Percentiles rank a stretch among this genome's conserved stretches.
These are phyloP conservation scores for Lophium mytilinum DNA, from an alignment of 495 filamentous ascomycete genomes.

Conservation along the genomic window DNA sequence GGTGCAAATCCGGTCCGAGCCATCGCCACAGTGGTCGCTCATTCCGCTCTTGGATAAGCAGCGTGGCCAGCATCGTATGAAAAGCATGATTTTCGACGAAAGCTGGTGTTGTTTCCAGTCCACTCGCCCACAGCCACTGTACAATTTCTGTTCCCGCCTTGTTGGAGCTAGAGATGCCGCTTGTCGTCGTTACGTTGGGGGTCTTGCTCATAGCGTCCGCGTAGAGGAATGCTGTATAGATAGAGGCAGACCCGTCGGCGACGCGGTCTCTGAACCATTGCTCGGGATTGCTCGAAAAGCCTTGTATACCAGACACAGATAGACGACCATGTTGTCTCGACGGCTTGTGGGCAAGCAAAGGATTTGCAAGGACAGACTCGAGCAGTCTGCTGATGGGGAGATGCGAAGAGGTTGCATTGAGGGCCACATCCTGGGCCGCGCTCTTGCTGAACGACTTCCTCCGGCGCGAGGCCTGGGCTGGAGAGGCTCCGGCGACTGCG, in stretches of 20 bases:
- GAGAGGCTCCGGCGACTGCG: background rate
- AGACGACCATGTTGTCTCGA: background rate
- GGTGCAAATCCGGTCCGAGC: background rate
- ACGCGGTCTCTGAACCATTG: constrained; percentile 17
- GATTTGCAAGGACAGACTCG: constrained; percentile 60
- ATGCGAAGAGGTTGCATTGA: constrained; percentile 14
- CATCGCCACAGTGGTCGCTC: constrained; percentile 12
- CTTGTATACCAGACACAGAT: no score
- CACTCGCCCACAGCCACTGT: constrained; percentile 15
- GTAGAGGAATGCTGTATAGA: background rate
- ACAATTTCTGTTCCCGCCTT: constrained; percentile 7
- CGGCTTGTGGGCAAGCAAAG: constrained; percentile 41
- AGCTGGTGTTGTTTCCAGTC: constrained; percentile 3
- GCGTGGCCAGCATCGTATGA: background rate
- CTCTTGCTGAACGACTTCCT: background rate
- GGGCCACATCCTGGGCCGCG: background rate
- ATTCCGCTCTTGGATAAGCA: constrained; percentile 6
- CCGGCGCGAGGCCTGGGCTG: constrained; percentile 1
- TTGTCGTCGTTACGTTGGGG: background rate
- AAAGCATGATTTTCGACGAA: background rate
- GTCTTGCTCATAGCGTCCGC: background rate
- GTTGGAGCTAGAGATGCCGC: background rate
- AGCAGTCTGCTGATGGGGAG: constrained; percentile 46
- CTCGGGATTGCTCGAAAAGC: constrained; percentile 9
- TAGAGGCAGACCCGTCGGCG: constrained; percentile 3